Conservation (phyloP, 345 rosid genomes). For the Atalantia buxifolia region DNA sequence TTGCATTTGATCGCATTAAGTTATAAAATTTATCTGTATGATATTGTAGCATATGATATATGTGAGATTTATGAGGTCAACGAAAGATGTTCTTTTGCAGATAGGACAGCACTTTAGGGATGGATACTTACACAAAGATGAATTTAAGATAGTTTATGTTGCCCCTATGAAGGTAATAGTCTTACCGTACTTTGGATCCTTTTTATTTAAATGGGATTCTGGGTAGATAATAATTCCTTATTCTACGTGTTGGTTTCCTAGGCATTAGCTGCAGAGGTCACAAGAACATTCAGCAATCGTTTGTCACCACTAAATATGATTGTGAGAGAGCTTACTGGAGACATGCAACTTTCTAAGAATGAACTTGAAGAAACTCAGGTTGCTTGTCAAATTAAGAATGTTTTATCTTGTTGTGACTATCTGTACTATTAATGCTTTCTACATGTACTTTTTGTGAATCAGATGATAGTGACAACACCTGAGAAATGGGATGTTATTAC, state of each 20-base stretch:
- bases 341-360: slow-evolving; percentile 89
- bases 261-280: slow-evolving; percentile 99
- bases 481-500: slow-evolving; percentile 99
- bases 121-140: slow-evolving; percentile 89
- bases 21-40: not conserved
- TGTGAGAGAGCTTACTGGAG: slow-evolving; percentile 98
- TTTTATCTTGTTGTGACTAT: slow-evolving; percentile 9
- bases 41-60: not conserved
- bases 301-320: slow-evolving; percentile 83
- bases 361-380: slow-evolving; percentile 99
- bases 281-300: slow-evolving; percentile 85
- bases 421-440: slow-evolving; percentile 15
- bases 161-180: slow-evolving; percentile 97
- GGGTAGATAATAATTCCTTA: slow-evolving; percentile 10
- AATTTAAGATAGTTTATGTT: slow-evolving; percentile 96
- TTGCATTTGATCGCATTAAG: not conserved
- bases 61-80: not conserved
- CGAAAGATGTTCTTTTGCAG: slow-evolving; percentile 38
- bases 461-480: slow-evolving; percentile 99
- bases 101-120: slow-evolving; percentile 93
- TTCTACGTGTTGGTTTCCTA: slow-evolving; percentile 23
- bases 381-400: slow-evolving; percentile 15
- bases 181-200: too few relatives aligned
- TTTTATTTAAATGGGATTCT: not conserved
- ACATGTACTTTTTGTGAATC: slow-evolving; percentile 21